A percentile compares a stretch with the other conserved stretches of the same genome.
Evolutionary conservation across 2,329 filamentous ascomycete species (phyloP).

Genomic region (Ceratocystis eucalypticola): DNA sequence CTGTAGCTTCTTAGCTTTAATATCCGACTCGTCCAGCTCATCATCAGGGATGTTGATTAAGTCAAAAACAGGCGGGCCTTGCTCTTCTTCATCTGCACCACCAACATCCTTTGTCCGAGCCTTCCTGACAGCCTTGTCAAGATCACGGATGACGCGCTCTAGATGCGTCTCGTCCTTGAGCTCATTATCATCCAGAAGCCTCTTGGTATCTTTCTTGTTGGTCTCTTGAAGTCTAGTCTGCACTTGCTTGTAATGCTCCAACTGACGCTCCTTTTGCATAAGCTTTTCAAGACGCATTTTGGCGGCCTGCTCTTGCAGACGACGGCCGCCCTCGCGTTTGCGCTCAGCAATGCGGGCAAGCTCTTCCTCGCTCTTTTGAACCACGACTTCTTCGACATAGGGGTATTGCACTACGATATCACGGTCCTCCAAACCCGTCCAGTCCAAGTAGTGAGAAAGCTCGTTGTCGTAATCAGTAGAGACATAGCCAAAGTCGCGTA

Average conservation of each 20-base stretch:
- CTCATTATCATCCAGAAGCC: constrained; percentile 77
- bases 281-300: constrained; percentile 95
- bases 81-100: constrained; percentile 57
- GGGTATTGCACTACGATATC: constrained; percentile 86
- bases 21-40: constrained; percentile 74
- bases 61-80: constrained; percentile 73
- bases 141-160: constrained; percentile 71
- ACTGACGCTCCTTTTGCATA: constrained; percentile 86
- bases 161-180: constrained; percentile 81
- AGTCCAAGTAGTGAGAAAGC: constrained; percentile 65
- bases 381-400: constrained; percentile 75
- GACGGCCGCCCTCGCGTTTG: constrained; percentile 82
- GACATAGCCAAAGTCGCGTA: constrained; percentile 80
- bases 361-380: constrained; percentile 91
- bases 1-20: constrained; percentile 90
- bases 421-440: constrained; percentile 80
- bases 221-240: constrained; percentile 57
- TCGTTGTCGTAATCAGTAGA: constrained; percentile 74
- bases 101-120: constrained; percentile 89
- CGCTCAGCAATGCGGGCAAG: constrained; percentile 80
- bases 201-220: constrained; percentile 82
- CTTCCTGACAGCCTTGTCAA: constrained; percentile 80
- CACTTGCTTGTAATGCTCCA: constrained; percentile 84
- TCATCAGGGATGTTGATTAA: constrained; percentile 83
- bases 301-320: constrained; percentile 87